Base-by-base conservation (phyloP, 225 moss, liverwort and hornwort species). In the Marchantia polymorpha region DNA sequence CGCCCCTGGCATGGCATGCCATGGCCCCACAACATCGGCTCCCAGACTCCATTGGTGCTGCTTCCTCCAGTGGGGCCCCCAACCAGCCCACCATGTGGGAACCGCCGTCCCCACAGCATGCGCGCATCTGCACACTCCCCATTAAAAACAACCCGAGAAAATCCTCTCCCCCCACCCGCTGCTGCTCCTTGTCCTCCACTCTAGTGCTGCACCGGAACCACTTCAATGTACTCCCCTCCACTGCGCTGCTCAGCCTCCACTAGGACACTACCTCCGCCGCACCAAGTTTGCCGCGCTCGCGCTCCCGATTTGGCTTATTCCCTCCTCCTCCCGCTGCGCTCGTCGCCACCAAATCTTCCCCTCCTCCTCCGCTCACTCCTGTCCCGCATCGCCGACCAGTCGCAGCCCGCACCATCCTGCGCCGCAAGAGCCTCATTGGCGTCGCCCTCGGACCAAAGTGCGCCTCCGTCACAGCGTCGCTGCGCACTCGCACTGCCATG, bases 81-180 rank as follows among this genome's bases (percentile, higher is more conserved):
- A 39, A 17, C 23, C 73, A 26, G 12, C 73, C 26, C 52, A 52
- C 73, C 73, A 73, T 53, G 73, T 73, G 73, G 25, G 52, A 73
- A 73, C 52, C 73, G 73, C 73, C 73, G 73, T 69, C 73, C 73
- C 71, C 20, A 72, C 31, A 72, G 49, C 71, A 72, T 50, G 49
- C 71, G 71, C 71, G 49, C 71, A 72, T 48, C 49, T 50, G 49
- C 17, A 7, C 48, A 46, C 70, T 47, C 70, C 22, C 47, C 39
- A 25, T 47, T 8, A 72, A 72, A 48, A 31, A 65, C 48, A 48
- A 72, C 17, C 8, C 10, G 12, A 72, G 49, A 19, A 50, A 72
- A 72, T 31, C 67, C 17, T 65, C 65, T 65, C 65, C 67, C 65
- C 67, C 30, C 22, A 61, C 15, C 61, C 5, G 6, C 61, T 61